phyloP scores from a whole-genome alignment of 305 asterid genomes.

The Solanum aculeatissimum region DNA sequence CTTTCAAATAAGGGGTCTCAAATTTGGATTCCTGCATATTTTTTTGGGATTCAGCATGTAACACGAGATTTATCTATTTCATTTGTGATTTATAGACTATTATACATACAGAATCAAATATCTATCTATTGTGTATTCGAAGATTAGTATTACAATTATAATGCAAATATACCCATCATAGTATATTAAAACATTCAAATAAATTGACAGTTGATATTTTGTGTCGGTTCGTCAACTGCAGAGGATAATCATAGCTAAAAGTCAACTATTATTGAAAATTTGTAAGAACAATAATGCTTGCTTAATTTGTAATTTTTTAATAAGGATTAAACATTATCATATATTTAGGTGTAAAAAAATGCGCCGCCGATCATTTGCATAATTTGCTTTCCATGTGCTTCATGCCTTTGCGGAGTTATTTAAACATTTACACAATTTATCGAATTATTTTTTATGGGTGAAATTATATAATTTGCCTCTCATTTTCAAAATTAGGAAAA shows the following conservation, averaged over 20 bases:
- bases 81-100: background rate
- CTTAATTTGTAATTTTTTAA: background rate
- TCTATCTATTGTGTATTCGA: background rate
- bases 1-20: background rate
- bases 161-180: background rate
- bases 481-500: background rate
- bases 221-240: background rate
- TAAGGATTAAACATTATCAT: background rate
- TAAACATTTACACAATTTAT: background rate
- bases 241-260: background rate
- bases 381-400: background rate
- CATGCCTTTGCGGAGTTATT: background rate
- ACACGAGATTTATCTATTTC: background rate
- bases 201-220: background rate
- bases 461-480: background rate
- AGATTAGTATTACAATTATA: background rate
- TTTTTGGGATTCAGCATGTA: too few relatives aligned
- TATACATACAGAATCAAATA: fast-evolving
- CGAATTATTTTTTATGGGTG: background rate
- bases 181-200: background rate
- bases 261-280: background rate
- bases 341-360: background rate
- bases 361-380: background rate
- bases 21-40: background rate
- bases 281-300: background rate